Evolutionary conservation across 1,139 yeast genomes (phyloP), one percentile per base, ranked within the genome.

Genomic region (Yamadazyma aaseri): DNA sequence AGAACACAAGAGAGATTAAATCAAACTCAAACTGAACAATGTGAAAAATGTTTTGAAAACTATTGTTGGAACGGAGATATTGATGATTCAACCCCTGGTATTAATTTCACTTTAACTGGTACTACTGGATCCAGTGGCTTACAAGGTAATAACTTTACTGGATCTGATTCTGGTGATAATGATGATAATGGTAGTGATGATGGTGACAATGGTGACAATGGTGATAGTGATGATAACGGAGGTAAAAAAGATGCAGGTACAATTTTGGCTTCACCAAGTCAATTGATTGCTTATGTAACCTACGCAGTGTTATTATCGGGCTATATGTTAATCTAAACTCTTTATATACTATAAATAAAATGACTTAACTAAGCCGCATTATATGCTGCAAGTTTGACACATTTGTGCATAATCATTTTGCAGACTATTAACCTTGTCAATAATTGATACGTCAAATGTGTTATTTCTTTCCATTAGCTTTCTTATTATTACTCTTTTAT

Each of bases 51-150:
- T 60, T 84, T 87, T 56, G 56, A 65, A 23, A 68, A 69, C 26
- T 87, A 87, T 61, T 89, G 97, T 59, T 89, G 96, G 96, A 77
- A 84, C 50, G 94, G 92, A 26, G 49, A 58, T 9, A 37, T 51
- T 16, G 53, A 45, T 31, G 46, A 50, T 15, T 39, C 46, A 17
- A 53, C 53, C 15, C 53, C 48, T 5, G 54, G 41, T 31, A 54
- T 62, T 36, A 71, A 73, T 44, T 76, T 72, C 53, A 75, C 80
- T 11, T 52, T 54, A 6, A 56, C 63, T 11, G 81, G 80, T 35
- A 51, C 66, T 22, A 73, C 78, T 23, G 55, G 57, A 38, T 69
- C 63, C 7, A 47, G 48, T 8, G 67, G 59, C 26, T 24, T 17
- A 20, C 26, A 17, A 8, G 29, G 25, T 5, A n/a, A 49, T 46